Conservation (phyloP, 1,284 basidiomycete species). For the Fomitopsis pinicola region DNA sequence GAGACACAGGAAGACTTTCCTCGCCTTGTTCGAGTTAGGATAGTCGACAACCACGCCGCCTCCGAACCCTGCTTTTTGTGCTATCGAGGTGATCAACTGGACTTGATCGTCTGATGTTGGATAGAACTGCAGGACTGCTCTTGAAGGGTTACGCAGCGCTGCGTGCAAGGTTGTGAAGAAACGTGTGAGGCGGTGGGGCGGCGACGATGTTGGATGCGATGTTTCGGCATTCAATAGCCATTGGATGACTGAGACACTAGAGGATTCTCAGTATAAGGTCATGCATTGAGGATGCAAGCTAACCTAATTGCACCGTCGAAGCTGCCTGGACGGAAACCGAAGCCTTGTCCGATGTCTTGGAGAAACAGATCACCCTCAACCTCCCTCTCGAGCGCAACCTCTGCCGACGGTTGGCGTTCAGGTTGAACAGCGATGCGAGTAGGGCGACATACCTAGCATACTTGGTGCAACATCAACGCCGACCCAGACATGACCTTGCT, state of each 20-base stretch:
- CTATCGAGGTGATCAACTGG: constrained; percentile 89
- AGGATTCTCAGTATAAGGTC: background rate
- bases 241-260: constrained; percentile 94
- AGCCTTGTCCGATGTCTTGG: constrained; percentile 91
- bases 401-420: constrained; percentile 34
- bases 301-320: constrained; percentile 98
- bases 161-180: constrained; percentile 99
- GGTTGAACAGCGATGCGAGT: background rate
- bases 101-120: constrained; percentile 95
- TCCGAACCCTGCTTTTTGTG: constrained; percentile 94
- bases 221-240: constrained; percentile 99
- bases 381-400: constrained; percentile 91
- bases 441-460: constrained; percentile 76
- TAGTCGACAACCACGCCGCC: constrained; percentile 97
- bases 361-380: constrained; percentile 92
- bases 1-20: constrained; percentile 88
- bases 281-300: constrained; percentile 13
- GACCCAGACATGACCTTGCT: constrained; percentile 92
- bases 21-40: constrained; percentile 92
- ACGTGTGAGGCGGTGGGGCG: constrained; percentile 84
- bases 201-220: constrained; percentile 85
- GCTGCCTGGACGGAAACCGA: constrained; percentile 92
- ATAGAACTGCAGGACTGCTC: constrained; percentile 96
- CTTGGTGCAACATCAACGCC: constrained; percentile 95
- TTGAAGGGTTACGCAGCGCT: constrained; percentile 84